Evolutionary conservation across 2,329 filamentous ascomycete species (phyloP).

Genomic region (Calcarisporium arbuscula): DNA sequence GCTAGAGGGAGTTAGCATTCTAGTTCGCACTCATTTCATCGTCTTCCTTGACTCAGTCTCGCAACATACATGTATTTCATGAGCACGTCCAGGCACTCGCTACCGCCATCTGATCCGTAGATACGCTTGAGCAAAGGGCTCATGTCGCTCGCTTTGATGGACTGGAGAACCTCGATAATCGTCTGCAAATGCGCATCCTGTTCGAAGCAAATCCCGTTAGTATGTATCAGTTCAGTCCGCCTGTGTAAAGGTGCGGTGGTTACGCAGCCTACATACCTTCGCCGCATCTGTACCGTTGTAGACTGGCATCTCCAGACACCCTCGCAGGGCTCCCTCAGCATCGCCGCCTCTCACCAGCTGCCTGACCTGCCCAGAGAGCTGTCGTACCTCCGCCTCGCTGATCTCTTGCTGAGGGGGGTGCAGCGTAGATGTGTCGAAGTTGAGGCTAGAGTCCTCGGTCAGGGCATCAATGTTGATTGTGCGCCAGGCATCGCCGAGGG

Average conservation of each 20-base stretch:
- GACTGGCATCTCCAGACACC: conserved; percentile 79
- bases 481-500: conserved; percentile 63
- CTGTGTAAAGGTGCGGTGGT: not conserved
- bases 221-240: not conserved
- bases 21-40: not conserved
- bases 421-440: conserved; percentile 85
- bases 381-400: conserved; percentile 71
- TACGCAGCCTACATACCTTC: conserved; percentile 38
- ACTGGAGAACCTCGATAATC: conserved; percentile 88
- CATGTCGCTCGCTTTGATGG: conserved; percentile 95
- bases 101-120: conserved; percentile 70
- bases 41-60: not conserved
- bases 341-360: conserved; percentile 85
- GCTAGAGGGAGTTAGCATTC: conserved; percentile 32
- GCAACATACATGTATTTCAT: conserved; percentile 90
- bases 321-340: conserved; percentile 75
- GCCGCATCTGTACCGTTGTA: conserved; percentile 55
- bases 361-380: conserved; percentile 72
- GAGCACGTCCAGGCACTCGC: conserved; percentile 81
- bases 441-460: conserved; percentile 81
- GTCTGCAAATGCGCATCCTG: conserved; percentile 82
- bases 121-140: conserved; percentile 78
- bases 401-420: conserved; percentile 70
- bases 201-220: conserved; percentile 1
- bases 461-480: conserved; percentile 93